These are phyloP conservation scores for Monosporascus sp. DNA, from an alignment of 2,329 filamentous ascomycete species.

Conservation along the genomic window DNA sequence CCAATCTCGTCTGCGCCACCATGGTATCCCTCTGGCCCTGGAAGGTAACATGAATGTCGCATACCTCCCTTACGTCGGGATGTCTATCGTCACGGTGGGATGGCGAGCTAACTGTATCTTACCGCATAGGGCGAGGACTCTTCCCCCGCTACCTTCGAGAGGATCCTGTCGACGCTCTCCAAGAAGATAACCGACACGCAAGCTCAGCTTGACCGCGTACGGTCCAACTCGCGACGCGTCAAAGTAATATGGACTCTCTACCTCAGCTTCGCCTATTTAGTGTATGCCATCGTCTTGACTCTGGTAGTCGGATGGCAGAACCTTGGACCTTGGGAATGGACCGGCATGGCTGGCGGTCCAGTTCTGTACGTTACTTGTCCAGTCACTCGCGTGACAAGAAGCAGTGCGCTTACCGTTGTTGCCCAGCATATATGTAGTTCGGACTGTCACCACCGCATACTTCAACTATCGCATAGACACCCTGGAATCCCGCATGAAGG, in stretches of 20 bases:
- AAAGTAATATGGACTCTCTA: conserved; percentile 89
- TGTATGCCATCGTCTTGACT: conserved; percentile 75
- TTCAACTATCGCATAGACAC: conserved; percentile 78
- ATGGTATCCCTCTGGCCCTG: conserved; percentile 89
- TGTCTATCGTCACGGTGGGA: no score
- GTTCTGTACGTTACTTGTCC: conserved; percentile 53
- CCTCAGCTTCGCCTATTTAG: conserved; percentile 81
- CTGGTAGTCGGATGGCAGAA: conserved; percentile 81
- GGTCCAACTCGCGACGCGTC: conserved; percentile 68
- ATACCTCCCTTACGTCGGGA: no score
- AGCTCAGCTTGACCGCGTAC: conserved; percentile 65
- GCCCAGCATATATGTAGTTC: conserved; percentile 70
- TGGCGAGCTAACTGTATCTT: conserved; percentile 1
- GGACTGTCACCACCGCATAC: conserved; percentile 60
- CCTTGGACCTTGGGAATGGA: conserved; percentile 73
- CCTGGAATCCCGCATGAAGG: conserved; percentile 64
- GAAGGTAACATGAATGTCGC: conserved; percentile 48
- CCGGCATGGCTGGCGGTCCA: conserved; percentile 71
- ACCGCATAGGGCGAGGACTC: conserved; percentile 61
- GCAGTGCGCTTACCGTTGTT: conserved; percentile 5
- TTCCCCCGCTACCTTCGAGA: conserved; percentile 90
- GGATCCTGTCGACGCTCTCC: conserved; percentile 75
- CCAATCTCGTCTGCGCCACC: conserved; percentile 11
- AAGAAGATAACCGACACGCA: conserved; percentile 74
- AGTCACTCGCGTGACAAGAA: background rate